A percentile compares a stretch with the other conserved stretches of the same genome.
These are phyloP conservation scores for Penicillium freii DNA, from an alignment of 2,329 filamentous ascomycete species.

Conservation along the genomic window DNA sequence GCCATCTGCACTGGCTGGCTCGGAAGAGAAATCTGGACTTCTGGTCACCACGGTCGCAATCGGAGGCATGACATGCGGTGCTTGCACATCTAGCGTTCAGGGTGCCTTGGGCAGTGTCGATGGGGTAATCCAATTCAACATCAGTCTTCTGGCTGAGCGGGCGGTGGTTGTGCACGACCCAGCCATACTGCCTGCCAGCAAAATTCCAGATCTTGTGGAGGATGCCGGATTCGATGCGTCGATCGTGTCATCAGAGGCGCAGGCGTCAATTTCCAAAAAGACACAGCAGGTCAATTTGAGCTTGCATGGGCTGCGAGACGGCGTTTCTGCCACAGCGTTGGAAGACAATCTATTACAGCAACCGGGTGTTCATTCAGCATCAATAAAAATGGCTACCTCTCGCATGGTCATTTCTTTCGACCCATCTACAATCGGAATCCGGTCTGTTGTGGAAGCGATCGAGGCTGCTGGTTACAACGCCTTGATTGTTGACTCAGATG, in stretches of 20 bases:
- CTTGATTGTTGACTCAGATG: constrained; percentile 82
- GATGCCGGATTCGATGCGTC: constrained; percentile 85
- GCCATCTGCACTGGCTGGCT: constrained; percentile 35
- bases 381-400: constrained; percentile 70
- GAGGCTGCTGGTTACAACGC: constrained; percentile 86
- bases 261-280: constrained; percentile 54
- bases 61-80: constrained; percentile 96
- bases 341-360: constrained; percentile 65
- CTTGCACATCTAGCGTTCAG: constrained; percentile 90
- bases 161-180: constrained; percentile 84
- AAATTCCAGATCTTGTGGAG: constrained; percentile 80
- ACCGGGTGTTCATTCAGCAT: constrained; percentile 71
- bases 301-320: constrained; percentile 74
- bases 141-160: constrained; percentile 88
- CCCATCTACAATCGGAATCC: constrained; percentile 70
- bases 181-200: constrained; percentile 64
- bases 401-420: constrained; percentile 72
- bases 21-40: constrained; percentile 35
- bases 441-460: constrained; percentile 75
- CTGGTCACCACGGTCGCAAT: constrained; percentile 82
- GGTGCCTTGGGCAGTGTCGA: constrained; percentile 73
- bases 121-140: constrained; percentile 85
- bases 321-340: constrained; percentile 67
- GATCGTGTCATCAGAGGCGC: constrained; percentile 72
- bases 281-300: constrained; percentile 72